Percentiles rank a stretch among this genome's conserved stretches.
Evolutionary conservation across 371 early-diverging fungal species (phyloP).

Genomic region (Haplosporangium sp.): DNA sequence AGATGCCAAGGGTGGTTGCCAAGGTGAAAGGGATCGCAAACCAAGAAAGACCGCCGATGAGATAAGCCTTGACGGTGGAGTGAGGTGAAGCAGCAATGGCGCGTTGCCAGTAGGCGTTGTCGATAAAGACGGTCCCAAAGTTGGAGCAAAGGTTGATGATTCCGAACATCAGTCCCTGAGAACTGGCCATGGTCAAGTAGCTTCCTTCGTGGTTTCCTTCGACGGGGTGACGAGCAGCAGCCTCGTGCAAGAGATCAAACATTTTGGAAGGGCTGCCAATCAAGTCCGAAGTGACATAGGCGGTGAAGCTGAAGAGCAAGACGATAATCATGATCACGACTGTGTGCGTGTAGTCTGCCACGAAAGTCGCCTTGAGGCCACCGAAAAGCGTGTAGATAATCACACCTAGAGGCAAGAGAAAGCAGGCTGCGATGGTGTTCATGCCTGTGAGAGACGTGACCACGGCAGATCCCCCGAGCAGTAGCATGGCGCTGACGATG

Average conservation of each 20-base stretch:
- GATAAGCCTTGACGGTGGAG: conserved; percentile 75
- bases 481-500: conserved; percentile 77
- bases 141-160: conserved; percentile 80
- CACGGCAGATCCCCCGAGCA: conserved; percentile 77
- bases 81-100: conserved; percentile 76
- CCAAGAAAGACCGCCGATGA: conserved; percentile 77
- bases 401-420: conserved; percentile 76
- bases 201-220: conserved; percentile 69
- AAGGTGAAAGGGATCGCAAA: conserved; percentile 79
- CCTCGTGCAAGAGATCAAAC: conserved; percentile 69
- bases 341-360: conserved; percentile 79
- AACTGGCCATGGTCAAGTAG: conserved; percentile 74
- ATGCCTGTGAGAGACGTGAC: conserved; percentile 75
- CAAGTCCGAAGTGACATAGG: conserved; percentile 66
- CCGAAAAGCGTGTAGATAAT: conserved; percentile 74
- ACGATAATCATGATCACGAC: conserved; percentile 75
- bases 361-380: conserved; percentile 78
- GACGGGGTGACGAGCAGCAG: conserved; percentile 64
- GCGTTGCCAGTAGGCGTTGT: conserved; percentile 79
- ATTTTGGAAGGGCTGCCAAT: conserved; percentile 74
- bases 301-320: conserved; percentile 72
- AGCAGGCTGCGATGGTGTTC: conserved; percentile 72
- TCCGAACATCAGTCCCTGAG: conserved; percentile 73
- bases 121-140: conserved; percentile 80
- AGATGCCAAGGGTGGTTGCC: conserved; percentile 76